Evolutionary conservation across 345 rosid species (phyloP), one percentile per base, ranked within the genome.

Genomic region (Laguncularia racemosa): DNA sequence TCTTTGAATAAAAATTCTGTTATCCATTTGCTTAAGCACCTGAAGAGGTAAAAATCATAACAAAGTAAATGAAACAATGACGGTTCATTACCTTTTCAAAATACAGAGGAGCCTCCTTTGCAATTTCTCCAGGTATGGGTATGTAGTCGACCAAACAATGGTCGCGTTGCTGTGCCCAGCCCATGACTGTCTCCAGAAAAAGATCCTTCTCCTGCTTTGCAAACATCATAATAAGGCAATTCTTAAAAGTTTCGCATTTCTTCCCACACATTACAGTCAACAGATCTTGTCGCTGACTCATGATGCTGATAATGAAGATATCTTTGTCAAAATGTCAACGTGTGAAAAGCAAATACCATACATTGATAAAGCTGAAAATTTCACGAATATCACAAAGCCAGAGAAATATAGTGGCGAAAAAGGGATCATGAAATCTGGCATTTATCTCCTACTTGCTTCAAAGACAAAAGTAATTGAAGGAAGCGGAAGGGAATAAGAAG

Each of bases 191-290:
- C 70, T 89, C 96, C 44, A 93, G 83, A 72, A 93, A 93, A 55
- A 82, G 60, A 8, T 87, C 95, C 73, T 85, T 93, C 44, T 84
- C 96, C 69, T 87, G 85, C 79, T 85, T 81, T 3, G 83, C 88
- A 70, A 80, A 87, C 97, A 93, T 81, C 91, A 78, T 83, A 52
- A 87, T 83, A 26, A 93, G 86, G 73, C 99, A 89, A 72, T 89
- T 93, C 71, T 93, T 84, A 77, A n/a, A 85, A 89, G 54, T 89
- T 89, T 4, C 92, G 89, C 38, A 93, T 85, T 80, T 93, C 95
- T 13, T 82, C 92, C 99, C 96, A 85, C 50, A 82, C 83, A 60
- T 74, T 76, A 72, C 82, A 76, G 65, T 89, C 97, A 13, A 87
- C 79, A 1, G 66, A 79, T 71, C 97, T 85, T 48, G 89, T 72